Conservation (phyloP, 2,329 filamentous ascomycete species). For the Cryphonectria carpinicola region DNA sequence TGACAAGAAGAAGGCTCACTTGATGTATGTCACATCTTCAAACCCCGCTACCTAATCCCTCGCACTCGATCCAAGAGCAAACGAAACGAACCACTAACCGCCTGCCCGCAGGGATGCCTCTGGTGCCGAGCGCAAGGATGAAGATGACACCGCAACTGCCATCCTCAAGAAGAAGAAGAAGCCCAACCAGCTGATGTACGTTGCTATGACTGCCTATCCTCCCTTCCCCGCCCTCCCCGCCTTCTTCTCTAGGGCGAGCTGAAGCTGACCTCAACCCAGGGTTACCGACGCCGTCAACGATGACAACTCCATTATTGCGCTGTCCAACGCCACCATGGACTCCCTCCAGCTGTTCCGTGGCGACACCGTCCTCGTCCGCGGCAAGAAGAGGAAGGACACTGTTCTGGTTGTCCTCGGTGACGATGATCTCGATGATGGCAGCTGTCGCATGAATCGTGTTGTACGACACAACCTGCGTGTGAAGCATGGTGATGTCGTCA, state of each 20-base stretch:
- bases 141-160: constrained; percentile 90
- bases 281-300: constrained; percentile 98
- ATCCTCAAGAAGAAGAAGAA: constrained; percentile 99
- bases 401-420: constrained; percentile 97
- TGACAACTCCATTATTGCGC: constrained; percentile 98
- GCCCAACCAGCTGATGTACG: constrained; percentile 95
- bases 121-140: constrained; percentile 84
- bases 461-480: constrained; percentile 97
- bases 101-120: constrained; percentile 74
- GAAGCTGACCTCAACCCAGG: constrained; percentile 51
- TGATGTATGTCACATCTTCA: constrained; percentile 65
- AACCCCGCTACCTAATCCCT: constrained; percentile 12
- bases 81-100: constrained; percentile 9
- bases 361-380: constrained; percentile 96
- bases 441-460: constrained; percentile 95
- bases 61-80: not conserved
- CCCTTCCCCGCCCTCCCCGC: not conserved
- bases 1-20: constrained; percentile 82
- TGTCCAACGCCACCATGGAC: constrained; percentile 99
- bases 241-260: constrained; percentile 15
- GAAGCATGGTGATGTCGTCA: constrained; percentile 98
- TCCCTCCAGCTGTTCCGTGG: constrained; percentile 97
- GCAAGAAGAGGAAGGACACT: constrained; percentile 99
- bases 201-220: constrained; percentile 6
- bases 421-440: constrained; percentile 97